These are phyloP conservation scores for Coemansia biformis DNA, from an alignment of 192 early-diverging fungal species.

Conservation along the genomic window DNA sequence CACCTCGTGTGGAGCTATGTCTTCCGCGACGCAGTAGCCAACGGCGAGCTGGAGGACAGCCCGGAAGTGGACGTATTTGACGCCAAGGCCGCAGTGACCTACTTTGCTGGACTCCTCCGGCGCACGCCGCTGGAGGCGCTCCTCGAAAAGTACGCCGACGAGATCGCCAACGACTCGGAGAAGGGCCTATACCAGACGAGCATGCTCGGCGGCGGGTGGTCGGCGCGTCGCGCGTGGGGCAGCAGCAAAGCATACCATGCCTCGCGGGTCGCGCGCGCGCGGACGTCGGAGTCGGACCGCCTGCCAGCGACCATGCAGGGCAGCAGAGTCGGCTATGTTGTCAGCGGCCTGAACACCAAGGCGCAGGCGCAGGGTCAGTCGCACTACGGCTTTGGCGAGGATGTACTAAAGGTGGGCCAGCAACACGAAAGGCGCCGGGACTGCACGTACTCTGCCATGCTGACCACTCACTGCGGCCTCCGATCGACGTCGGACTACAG, in stretches of 20 bases:
- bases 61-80: slow-evolving; percentile 19
- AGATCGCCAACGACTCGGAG: slow-evolving; percentile 4
- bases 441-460: slow-evolving; percentile 5
- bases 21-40: slow-evolving; percentile 23
- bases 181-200: not conserved
- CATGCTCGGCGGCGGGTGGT: not conserved
- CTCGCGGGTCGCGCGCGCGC: not conserved
- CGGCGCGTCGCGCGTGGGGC: too few species aligned
- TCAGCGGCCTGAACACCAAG: not conserved
- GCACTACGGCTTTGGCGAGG: slow-evolving; percentile 24
- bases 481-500: slow-evolving; percentile 11
- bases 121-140: slow-evolving; percentile 8
- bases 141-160: slow-evolving; percentile 12
- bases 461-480: slow-evolving; percentile 19
- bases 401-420: slow-evolving; percentile 2
- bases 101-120: slow-evolving; percentile 15
- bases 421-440: not conserved
- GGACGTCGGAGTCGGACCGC: not conserved
- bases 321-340: slow-evolving; percentile 1
- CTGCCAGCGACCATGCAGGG: slow-evolving; percentile 28
- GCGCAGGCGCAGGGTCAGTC: not conserved
- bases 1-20: slow-evolving; percentile 19
- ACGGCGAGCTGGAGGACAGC: slow-evolving; percentile 12
- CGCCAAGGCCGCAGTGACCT: slow-evolving; percentile 2
- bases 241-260: too few species aligned